Percentiles rank a stretch among this genome's conserved stretches.
These are phyloP conservation scores for Sporothrix brasiliensis DNA, from an alignment of 2,329 filamentous ascomycete genomes.

Conservation along the genomic window DNA sequence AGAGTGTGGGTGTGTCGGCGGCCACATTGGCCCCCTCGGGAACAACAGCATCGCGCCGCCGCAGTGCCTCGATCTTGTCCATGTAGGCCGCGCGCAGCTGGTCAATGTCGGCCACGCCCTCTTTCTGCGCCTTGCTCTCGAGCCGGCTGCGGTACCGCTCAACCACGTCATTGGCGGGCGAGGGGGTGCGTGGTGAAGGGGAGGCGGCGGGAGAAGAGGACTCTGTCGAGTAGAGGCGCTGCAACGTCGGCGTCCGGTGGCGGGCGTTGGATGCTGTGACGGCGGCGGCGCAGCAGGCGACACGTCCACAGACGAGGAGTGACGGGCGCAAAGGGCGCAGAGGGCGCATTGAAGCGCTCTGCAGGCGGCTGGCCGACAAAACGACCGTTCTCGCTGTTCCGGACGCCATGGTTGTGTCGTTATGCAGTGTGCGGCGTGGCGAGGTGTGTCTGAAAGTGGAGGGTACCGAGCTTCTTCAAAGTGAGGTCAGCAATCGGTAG, in stretches of 20 bases:
- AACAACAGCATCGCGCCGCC: conserved; percentile 65
- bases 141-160: conserved; percentile 91
- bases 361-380: conserved; percentile 15
- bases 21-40: neutral
- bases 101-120: conserved; percentile 70
- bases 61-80: conserved; percentile 75
- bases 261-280: neutral
- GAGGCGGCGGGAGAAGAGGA: conserved; percentile 14
- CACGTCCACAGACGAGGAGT: neutral
- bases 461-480: neutral
- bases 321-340: conserved; percentile 9
- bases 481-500: neutral
- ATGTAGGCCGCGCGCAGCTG: conserved; percentile 81
- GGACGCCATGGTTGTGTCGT: conserved; percentile 12
- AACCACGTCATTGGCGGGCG: conserved; percentile 61
- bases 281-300: conserved; percentile 1
- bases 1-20: neutral
- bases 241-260: neutral
- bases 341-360: conserved; percentile 20
- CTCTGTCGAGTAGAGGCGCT: conserved; percentile 42
- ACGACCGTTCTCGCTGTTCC: conserved; percentile 9
- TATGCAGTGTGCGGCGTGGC: neutral
- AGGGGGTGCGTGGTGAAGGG: conserved; percentile 45
- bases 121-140: conserved; percentile 73
- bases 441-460: neutral